Conservation (phyloP, 108 stramenopile genomes). For the Bacterosira constricta region DNA sequence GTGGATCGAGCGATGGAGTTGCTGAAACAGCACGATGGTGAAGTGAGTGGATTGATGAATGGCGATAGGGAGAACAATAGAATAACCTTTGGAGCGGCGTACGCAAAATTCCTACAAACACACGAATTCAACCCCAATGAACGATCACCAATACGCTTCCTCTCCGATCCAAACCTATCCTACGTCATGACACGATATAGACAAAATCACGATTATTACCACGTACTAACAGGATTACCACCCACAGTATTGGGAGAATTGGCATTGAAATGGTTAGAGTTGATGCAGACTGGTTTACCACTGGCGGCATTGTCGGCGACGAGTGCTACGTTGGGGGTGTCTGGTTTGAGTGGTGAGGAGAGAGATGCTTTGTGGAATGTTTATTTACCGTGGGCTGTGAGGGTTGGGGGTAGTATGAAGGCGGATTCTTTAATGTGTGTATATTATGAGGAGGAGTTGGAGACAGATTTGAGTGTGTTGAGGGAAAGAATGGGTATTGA, state of each 20-base stretch:
- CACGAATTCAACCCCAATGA: conserved; percentile 93
- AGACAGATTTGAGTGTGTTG: conserved; percentile 72
- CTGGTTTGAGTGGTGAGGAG: conserved; percentile 32
- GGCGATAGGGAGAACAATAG: conserved; percentile 5
- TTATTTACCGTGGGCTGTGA: conserved; percentile 86
- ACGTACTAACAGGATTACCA: conserved; percentile 91
- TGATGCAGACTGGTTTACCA: conserved; percentile 95
- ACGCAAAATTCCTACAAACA: conserved; percentile 77
- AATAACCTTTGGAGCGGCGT: conserved; percentile 89
- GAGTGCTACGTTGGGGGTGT: conserved; percentile 56
- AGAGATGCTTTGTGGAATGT: conserved; percentile 47
- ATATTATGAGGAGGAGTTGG: conserved; percentile 88
- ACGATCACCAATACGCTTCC: conserved; percentile 65
- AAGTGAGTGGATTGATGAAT: conserved; percentile 22
- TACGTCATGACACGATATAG: conserved; percentile 96
- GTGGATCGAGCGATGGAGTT: conserved; percentile 40
- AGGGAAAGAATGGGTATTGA: conserved; percentile 67
- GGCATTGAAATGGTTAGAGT: conserved; percentile 95
- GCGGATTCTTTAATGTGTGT: conserved; percentile 57
- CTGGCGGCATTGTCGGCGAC: conserved; percentile 77
- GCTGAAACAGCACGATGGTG: conserved; percentile 40
- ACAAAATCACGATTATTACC: conserved; percentile 95
- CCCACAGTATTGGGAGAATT: conserved; percentile 95
- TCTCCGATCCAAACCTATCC: conserved; percentile 81
- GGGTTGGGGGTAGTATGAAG: conserved; percentile 35